phyloP scores from a whole-genome alignment of 1,139 yeast genomes.

The Suhomyces guaymorum region DNA sequence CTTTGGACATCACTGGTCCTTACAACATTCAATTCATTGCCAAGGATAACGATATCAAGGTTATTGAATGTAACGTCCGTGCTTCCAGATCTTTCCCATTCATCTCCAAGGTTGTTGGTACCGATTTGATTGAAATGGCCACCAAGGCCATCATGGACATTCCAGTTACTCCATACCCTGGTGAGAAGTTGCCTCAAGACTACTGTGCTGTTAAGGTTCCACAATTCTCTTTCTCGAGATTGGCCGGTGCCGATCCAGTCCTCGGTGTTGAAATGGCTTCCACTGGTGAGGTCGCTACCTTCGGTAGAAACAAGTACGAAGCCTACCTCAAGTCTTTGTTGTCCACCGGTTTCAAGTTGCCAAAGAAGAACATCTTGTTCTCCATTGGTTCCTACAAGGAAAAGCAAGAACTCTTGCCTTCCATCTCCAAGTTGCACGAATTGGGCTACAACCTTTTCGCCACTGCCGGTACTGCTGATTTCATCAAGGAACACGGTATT shows the following conservation, averaged over 20 bases:
- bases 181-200: constrained; percentile 82
- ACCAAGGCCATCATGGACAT: constrained; percentile 93
- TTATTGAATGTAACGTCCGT: constrained; percentile 97
- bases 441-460: constrained; percentile 92
- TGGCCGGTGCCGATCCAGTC: constrained; percentile 98
- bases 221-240: constrained; percentile 95
- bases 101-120: constrained; percentile 96
- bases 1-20: constrained; percentile 97
- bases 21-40: constrained; percentile 96
- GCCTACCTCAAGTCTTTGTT: constrained; percentile 93
- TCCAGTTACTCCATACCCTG: constrained; percentile 87
- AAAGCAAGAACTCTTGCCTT: constrained; percentile 88
- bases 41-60: constrained; percentile 90
- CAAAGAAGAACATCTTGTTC: constrained; percentile 90
- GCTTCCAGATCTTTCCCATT: constrained; percentile 99
- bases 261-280: constrained; percentile 99
- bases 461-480: constrained; percentile 98
- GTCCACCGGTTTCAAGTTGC: constrained; percentile 93
- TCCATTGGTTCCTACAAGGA: constrained; percentile 98
- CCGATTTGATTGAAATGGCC: constrained; percentile 95
- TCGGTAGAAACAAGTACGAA: constrained; percentile 94
- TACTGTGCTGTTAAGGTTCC: constrained; percentile 98
- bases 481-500: constrained; percentile 88
- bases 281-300: constrained; percentile 98
- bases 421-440: constrained; percentile 76